phyloP scores from a whole-genome alignment of 306 rosid genomes.

The Fragaria ananassa region DNA sequence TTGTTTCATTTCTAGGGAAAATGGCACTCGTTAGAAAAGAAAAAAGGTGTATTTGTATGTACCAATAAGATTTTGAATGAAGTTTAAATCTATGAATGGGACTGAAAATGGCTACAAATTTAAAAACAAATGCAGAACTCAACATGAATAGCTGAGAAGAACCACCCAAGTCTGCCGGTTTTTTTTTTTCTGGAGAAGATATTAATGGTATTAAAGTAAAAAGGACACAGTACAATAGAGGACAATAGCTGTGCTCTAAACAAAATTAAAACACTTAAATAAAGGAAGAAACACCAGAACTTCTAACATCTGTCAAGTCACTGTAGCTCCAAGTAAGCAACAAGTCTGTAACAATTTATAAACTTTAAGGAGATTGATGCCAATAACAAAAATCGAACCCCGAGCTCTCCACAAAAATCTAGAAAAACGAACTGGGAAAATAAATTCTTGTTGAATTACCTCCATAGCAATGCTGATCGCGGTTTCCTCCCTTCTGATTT shows the following conservation, averaged over 20 bases:
- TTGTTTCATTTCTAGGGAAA: too few relatives aligned
- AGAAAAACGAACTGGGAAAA: neutral
- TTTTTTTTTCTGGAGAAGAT: neutral
- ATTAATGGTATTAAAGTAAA: too few relatives aligned
- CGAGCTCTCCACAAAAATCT: neutral
- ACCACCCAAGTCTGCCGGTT: neutral
- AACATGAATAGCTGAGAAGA: neutral
- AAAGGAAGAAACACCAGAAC: neutral
- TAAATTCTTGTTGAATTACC: conserved; percentile 42
- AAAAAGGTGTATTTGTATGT: neutral
- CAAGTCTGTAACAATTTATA: neutral
- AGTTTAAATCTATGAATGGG: neutral
- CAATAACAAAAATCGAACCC: neutral
- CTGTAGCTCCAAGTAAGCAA: neutral
- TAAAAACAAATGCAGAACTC: neutral
- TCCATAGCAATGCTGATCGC: conserved; percentile 79
- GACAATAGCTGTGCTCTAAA: neutral
- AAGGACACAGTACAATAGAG: neutral
- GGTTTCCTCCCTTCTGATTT: conserved; percentile 67
- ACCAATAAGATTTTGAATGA: neutral
- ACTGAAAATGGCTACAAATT: neutral
- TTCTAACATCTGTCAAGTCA: neutral
- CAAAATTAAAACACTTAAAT: neutral
- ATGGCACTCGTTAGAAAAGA: neutral
- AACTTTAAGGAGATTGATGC: neutral